These are phyloP conservation scores for Pleurotus pulmonarius DNA, from an alignment of 768 basidiomycete species.

Conservation along the genomic window DNA sequence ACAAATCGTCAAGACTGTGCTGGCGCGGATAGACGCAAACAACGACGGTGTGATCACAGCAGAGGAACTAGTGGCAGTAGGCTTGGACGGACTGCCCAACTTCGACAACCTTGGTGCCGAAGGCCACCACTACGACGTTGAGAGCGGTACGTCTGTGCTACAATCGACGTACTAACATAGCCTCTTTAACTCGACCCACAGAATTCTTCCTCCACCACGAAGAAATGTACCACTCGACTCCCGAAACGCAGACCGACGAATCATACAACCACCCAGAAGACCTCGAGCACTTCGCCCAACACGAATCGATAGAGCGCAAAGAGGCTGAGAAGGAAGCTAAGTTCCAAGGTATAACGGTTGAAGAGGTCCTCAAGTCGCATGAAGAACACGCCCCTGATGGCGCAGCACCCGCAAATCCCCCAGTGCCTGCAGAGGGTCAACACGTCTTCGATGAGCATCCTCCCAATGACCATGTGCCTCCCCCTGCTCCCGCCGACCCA, in stretches of 20 bases:
- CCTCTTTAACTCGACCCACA: slow-evolving; percentile 18
- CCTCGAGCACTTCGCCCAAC: slow-evolving; percentile 86
- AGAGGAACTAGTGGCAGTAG: slow-evolving; percentile 70
- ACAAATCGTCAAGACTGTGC: slow-evolving; percentile 66
- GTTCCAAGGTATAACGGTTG: slow-evolving; percentile 78
- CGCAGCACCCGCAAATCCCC: slow-evolving; percentile 18
- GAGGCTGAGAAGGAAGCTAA: slow-evolving; percentile 84
- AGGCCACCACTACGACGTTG: slow-evolving; percentile 91
- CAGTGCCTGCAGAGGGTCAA: slow-evolving; percentile 15
- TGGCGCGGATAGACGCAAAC: slow-evolving; percentile 69
- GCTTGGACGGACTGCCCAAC: slow-evolving; percentile 74
- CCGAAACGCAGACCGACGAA: slow-evolving; percentile 96
- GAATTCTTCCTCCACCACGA: slow-evolving; percentile 98
- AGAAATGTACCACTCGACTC: slow-evolving; percentile 92
- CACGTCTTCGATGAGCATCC: slow-evolving; percentile 16
- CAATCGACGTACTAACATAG: background rate
- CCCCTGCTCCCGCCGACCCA: slow-evolving; percentile 33
- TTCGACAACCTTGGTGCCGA: slow-evolving; percentile 84
- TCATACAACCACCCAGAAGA: slow-evolving; percentile 94
- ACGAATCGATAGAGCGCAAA: slow-evolving; percentile 77
- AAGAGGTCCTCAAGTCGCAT: slow-evolving; percentile 61
- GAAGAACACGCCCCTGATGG: slow-evolving; percentile 29
- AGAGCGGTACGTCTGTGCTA: slow-evolving; percentile 63
- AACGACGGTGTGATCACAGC: slow-evolving; percentile 65
- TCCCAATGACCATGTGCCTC: slow-evolving; percentile 12